Conservation (phyloP, 2,329 filamentous ascomycete genomes). For the Trichoderma polysporum region DNA sequence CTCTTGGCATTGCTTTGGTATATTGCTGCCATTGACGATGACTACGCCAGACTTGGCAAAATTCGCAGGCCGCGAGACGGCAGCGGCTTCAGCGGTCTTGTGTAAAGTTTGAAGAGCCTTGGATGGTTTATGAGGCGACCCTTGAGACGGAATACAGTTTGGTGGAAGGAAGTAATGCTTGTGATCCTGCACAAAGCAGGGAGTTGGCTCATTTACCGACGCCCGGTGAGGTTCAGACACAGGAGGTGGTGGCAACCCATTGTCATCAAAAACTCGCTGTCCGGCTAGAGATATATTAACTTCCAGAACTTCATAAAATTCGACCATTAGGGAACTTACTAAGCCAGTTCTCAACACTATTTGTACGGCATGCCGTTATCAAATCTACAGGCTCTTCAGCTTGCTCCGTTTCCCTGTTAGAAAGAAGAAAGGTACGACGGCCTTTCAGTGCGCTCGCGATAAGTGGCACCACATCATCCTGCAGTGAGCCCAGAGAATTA, state of each 20-base stretch:
- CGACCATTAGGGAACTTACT: slow-evolving; percentile 29
- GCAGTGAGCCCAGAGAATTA: slow-evolving; percentile 31
- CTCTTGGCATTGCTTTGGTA: neutral
- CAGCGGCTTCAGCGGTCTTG: slow-evolving; percentile 32
- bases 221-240: slow-evolving; percentile 20
- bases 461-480: slow-evolving; percentile 32
- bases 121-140: neutral
- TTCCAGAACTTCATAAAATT: neutral
- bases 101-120: slow-evolving; percentile 28
- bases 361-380: slow-evolving; percentile 27
- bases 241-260: slow-evolving; percentile 34
- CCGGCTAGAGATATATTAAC: slow-evolving; percentile 31
- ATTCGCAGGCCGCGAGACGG: neutral
- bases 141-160: neutral
- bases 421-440: slow-evolving; percentile 32
- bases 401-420: slow-evolving; percentile 14
- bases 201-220: slow-evolving; percentile 7
- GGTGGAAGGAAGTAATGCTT: slow-evolving; percentile 30
- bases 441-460: slow-evolving; percentile 35
- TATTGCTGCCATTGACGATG: slow-evolving; percentile 26
- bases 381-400: slow-evolving; percentile 29
- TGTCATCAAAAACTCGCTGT: slow-evolving; percentile 28
- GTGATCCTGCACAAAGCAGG: slow-evolving; percentile 21
- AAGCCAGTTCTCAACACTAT: slow-evolving; percentile 39
- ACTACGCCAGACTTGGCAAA: slow-evolving; percentile 11